Evolutionary conservation across 2,329 filamentous ascomycete species (phyloP), one percentile per base, ranked within the genome.

Genomic region (Bertia moriformis): DNA sequence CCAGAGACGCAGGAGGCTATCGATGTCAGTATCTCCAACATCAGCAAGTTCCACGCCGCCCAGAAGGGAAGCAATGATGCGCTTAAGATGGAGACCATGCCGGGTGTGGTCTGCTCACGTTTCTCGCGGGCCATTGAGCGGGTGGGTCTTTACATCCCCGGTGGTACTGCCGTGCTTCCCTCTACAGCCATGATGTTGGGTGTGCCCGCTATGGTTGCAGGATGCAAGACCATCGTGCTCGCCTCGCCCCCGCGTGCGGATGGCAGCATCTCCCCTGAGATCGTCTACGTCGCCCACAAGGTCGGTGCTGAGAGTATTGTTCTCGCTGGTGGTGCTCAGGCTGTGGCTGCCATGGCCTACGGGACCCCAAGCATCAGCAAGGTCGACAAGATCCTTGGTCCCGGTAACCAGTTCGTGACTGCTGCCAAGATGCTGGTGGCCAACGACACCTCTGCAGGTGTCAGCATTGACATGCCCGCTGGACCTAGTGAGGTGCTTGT

Each of bases 391-490:
- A 95, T 98, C 49, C 75, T 96, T 12, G 91, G 91, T 0, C 91
- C 91, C 2, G 91, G 91, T 24, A 98, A 98, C 62, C 91, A 96
- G 59, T 98, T 96, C 54, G 91, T 98, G 30, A 98, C 91, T 0
- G 91, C 91, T 1, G 91, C 85, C 39, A 98, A 98, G 73, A 98
- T 98, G 91, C 72, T 88, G 50, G 91, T 98, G 33, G 85, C 82
- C 60, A 98, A 98, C 59, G 91, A 98, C 56, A 96, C 91, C 35
- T 93, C 87, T 43, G 91, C 91, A 12, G 83, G 85, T 17, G 88
- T 95, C 30, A 81, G 86, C 59, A 98, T 98, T 51, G 91, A 98
- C 55, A 98, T 98, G 91, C 91, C 91, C 10, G 91, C 91, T 24
- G 91, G 91, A 0, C 91, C 91, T 0, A 94, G 87, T 24, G 91